Percentiles rank a stretch among this genome's conserved stretches.
phyloP scores from a whole-genome alignment of 2,329 filamentous ascomycete genomes.

The Decorospora gaudefroyi region DNA sequence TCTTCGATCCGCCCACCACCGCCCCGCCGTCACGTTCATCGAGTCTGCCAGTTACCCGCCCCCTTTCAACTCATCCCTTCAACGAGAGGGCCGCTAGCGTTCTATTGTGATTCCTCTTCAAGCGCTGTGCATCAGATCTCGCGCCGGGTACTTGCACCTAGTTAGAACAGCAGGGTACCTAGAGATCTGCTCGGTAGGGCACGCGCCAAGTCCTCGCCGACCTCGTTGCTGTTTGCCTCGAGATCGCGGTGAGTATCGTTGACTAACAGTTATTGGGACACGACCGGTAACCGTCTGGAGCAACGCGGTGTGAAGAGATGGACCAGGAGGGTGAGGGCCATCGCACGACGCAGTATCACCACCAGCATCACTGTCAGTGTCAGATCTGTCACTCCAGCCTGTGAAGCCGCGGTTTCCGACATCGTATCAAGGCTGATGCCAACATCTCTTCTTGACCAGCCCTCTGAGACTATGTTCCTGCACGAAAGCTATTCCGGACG shows the following conservation, averaged over 20 bases:
- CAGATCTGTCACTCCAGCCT: background rate
- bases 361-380: background rate
- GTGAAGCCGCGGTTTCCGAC: no score
- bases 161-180: slow-evolving; percentile 6
- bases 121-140: slow-evolving; percentile 10
- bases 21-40: background rate
- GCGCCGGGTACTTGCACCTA: slow-evolving; percentile 6
- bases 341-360: background rate
- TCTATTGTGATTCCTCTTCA: slow-evolving; percentile 12
- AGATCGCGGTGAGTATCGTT: background rate
- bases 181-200: slow-evolving; percentile 8
- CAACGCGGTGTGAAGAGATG: background rate
- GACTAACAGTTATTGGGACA: slow-evolving; percentile 1
- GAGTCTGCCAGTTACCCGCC: background rate
- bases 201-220: slow-evolving; percentile 4
- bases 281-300: background rate
- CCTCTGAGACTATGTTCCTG: background rate
- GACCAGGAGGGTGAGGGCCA: background rate
- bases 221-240: slow-evolving; percentile 3
- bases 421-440: no score
- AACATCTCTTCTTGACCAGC: no score
- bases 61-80: slow-evolving; percentile 1
- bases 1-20: background rate
- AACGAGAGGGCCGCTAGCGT: slow-evolving; percentile 7
- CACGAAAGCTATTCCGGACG: background rate